Evolutionary conservation across 2,329 filamentous ascomycete genomes (phyloP), one percentile per base, ranked within the genome.

Genomic region (Diaporthe sp.): DNA sequence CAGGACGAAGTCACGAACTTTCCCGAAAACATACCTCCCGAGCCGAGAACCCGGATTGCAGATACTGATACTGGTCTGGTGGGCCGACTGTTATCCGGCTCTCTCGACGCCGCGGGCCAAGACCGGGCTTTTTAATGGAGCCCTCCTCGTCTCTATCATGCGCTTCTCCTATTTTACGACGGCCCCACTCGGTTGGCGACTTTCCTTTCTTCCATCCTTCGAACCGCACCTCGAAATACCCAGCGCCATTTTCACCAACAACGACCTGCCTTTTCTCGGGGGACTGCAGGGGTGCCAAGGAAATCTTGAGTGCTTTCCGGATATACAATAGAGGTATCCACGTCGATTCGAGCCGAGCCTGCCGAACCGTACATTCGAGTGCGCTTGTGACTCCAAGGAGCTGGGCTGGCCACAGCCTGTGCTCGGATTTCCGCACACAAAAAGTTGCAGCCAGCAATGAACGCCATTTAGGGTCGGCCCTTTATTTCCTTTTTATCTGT

Each of bases 1-100:
- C 82, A 85, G 84, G 83, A 87, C 84, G 86, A 88, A 85, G 85
- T 87, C 84, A 87, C 83, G 85, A 87, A 72, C 71, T 80, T 46
- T 83, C 83, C 82, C 81, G 80, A 81, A 82, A 82, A 81, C 79
- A 73, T 77, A 77, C 75, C 80, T 81, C 80, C 78, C 78, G 80
- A 80, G 80, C 79, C 79, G 78, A 80, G 75, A 78, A 77, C 78
- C 79, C 76, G 77, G 77, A 77, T 78, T 77, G 74, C 77, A 72
- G 79, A 76, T 76, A 76, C 77, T 76, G 73, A 78, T 78, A 76
- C 75, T 76, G 76, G 79, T 76, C 77, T 74, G 77, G 74, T 73
- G 76, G 75, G 78, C 74, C 79, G 75, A 76, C 74, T 77, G 77
- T 78, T 77, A 76, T 77, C 71, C 71, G 71, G 74, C 65, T 65